phyloP scores from a whole-genome alignment of 352 stramenopile genomes.

The Aphanomyces cochlioides region DNA sequence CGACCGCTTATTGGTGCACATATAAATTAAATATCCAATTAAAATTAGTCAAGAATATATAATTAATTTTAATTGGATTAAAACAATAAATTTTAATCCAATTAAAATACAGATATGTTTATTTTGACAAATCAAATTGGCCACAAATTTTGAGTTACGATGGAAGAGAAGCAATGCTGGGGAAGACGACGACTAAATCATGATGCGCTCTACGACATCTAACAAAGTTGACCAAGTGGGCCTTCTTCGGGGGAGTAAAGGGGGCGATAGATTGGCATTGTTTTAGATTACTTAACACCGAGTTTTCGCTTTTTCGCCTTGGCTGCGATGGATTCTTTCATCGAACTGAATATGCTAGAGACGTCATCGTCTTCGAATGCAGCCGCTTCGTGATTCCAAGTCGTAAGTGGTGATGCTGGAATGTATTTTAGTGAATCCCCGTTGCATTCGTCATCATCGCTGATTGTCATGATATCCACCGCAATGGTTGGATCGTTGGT shows the following conservation, averaged over 20 bases:
- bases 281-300: neutral
- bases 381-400: slow-evolving; percentile 15
- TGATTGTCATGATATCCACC: slow-evolving; percentile 54
- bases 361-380: slow-evolving; percentile 17
- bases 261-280: too few species aligned
- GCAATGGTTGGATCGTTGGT: slow-evolving; percentile 19
- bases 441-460: slow-evolving; percentile 26
- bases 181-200: too few species aligned
- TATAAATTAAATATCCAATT: neutral
- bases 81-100: slow-evolving; percentile 5
- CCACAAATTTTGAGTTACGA: neutral
- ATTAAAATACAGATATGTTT: neutral
- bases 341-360: slow-evolving; percentile 15
- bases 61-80: neutral
- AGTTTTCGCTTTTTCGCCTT: slow-evolving; percentile 14
- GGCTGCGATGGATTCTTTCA: slow-evolving; percentile 7
- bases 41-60: neutral
- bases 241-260: too few species aligned
- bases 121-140: slow-evolving; percentile 3
- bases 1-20: too few species aligned
- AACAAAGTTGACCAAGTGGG: too few species aligned
- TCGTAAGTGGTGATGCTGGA: slow-evolving; percentile 18
- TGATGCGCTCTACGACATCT: too few species aligned
- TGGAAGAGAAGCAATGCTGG: neutral
- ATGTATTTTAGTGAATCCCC: slow-evolving; percentile 35